Conservation (phyloP, 208 protist genomes). For the Kentomonas sorsogonicus region DNA sequence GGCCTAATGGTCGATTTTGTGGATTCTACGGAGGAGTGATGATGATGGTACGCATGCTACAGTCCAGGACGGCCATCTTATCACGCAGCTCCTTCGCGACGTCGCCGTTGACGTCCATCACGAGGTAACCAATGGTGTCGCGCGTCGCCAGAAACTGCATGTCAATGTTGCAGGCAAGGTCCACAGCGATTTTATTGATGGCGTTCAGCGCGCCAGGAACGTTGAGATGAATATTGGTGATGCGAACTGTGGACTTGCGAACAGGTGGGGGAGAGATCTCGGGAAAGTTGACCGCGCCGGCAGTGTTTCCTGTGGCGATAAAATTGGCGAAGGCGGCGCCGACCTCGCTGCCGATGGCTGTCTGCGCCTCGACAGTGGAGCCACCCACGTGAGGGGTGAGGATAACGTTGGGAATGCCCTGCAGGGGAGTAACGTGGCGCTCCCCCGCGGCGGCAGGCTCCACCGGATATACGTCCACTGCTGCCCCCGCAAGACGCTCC, state of each 20-base stretch:
- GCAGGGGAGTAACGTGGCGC: slow-evolving; percentile 55
- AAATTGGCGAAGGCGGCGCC: slow-evolving; percentile 74
- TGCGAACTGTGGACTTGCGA: slow-evolving; percentile 36
- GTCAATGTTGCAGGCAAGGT: slow-evolving; percentile 79
- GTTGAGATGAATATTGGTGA: slow-evolving; percentile 91
- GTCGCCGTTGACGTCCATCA: slow-evolving; percentile 68
- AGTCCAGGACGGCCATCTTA: slow-evolving; percentile 38
- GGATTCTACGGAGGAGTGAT: no score
- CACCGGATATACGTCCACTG: slow-evolving; percentile 90
- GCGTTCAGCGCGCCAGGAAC: slow-evolving; percentile 85
- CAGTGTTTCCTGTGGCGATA: slow-evolving; percentile 76
- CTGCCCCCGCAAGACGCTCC: slow-evolving; percentile 81
- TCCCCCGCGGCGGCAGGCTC: slow-evolving; percentile 71
- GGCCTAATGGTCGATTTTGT: no score
- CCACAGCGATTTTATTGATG: slow-evolving; percentile 84
- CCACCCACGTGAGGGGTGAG: slow-evolving; percentile 93
- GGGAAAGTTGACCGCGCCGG: slow-evolving; percentile 92
- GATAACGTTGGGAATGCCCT: slow-evolving; percentile 90
- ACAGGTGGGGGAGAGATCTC: slow-evolving; percentile 57
- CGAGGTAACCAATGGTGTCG: slow-evolving; percentile 73
- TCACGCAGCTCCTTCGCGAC: slow-evolving; percentile 36
- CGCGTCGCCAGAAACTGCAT: slow-evolving; percentile 71
- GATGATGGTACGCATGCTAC: slow-evolving; percentile 52
- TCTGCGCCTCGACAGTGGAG: slow-evolving; percentile 90
- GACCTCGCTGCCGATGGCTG: slow-evolving; percentile 88